Percentiles rank a stretch among this genome's conserved stretches.
phyloP scores from a whole-genome alignment of 176 grass and related monocot genomes.

The Pharus latifolius region DNA sequence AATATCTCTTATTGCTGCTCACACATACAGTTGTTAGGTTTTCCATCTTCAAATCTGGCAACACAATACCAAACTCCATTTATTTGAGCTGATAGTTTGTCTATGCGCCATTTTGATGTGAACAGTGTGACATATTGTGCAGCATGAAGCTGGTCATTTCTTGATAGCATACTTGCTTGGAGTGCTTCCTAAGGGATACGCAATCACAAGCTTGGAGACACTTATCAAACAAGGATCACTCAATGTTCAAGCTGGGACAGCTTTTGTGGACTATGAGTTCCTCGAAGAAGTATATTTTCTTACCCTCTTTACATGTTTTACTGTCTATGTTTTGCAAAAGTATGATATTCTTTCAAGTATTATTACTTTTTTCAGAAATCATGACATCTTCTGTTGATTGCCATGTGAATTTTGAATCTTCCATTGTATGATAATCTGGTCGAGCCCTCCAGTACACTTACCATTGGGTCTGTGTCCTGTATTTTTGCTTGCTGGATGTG shows the following conservation, averaged over 20 bases:
- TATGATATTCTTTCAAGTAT: not conserved
- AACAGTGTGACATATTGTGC: conserved; percentile 10
- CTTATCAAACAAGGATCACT: conserved; percentile 52
- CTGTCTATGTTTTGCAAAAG: not conserved
- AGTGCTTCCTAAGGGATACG: conserved; percentile 66
- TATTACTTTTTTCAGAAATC: not conserved
- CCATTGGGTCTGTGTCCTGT: not conserved
- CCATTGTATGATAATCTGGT: not conserved
- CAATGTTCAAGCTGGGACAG: conserved; percentile 83
- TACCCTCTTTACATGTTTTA: not conserved
- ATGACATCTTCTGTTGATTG: not conserved
- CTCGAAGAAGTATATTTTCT: conserved; percentile 55
- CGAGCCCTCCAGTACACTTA: not conserved
- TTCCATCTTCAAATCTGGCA: not conserved
- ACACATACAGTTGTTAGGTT: not conserved
- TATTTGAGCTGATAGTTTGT: not conserved
- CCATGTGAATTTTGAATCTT: not conserved
- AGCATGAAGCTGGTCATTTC: conserved; percentile 94
- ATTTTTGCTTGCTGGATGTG: not conserved
- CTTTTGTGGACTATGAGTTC: conserved; percentile 95
- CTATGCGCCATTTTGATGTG: not conserved
- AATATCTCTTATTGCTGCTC: not conserved
- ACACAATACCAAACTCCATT: not conserved
- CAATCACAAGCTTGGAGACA: conserved; percentile 65
- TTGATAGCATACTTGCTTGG: conserved; percentile 85